Evolutionary conservation across 257 asterid species (phyloP).

Genomic region (Echites panduratus): DNA sequence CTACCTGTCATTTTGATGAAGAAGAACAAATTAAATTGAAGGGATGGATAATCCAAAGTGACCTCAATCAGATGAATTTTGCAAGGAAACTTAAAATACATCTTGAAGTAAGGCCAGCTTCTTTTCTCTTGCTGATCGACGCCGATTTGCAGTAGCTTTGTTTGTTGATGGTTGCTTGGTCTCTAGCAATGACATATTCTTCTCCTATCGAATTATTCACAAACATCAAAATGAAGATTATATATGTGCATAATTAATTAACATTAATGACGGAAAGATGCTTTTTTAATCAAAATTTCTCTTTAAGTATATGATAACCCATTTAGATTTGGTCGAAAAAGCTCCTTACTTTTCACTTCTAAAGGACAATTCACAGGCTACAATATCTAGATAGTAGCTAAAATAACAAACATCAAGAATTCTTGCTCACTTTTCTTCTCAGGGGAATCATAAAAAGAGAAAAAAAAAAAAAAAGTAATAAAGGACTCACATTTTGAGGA

Average conservation of each 20-base stretch:
- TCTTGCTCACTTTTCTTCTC: not conserved
- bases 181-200: slow-evolving; percentile 46
- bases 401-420: slow-evolving; percentile 10
- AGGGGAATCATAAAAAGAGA: not conserved
- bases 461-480: not conserved
- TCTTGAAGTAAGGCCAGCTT: slow-evolving; percentile 73
- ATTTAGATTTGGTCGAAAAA: slow-evolving; percentile 12
- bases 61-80: not conserved
- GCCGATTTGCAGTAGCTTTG: slow-evolving; percentile 29
- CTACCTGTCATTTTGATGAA: slow-evolving; percentile 51
- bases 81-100: slow-evolving; percentile 26
- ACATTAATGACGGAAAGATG: not conserved
- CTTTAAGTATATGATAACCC: not conserved
- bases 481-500: slow-evolving; percentile 24
- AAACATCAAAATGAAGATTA: slow-evolving; percentile 11
- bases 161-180: slow-evolving; percentile 30
- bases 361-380: slow-evolving; percentile 22
- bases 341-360: slow-evolving; percentile 10
- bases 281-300: not conserved
- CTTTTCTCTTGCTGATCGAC: slow-evolving; percentile 49
- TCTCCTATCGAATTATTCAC: slow-evolving; percentile 42
- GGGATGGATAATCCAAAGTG: not conserved
- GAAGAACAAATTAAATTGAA: not conserved
- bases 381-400: slow-evolving; percentile 8
- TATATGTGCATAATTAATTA: not conserved